A percentile compares a stretch with the other conserved stretches of the same genome.
Conservation (phyloP, 1,284 basidiomycete species). For the Apiotrichum montevideense region DNA sequence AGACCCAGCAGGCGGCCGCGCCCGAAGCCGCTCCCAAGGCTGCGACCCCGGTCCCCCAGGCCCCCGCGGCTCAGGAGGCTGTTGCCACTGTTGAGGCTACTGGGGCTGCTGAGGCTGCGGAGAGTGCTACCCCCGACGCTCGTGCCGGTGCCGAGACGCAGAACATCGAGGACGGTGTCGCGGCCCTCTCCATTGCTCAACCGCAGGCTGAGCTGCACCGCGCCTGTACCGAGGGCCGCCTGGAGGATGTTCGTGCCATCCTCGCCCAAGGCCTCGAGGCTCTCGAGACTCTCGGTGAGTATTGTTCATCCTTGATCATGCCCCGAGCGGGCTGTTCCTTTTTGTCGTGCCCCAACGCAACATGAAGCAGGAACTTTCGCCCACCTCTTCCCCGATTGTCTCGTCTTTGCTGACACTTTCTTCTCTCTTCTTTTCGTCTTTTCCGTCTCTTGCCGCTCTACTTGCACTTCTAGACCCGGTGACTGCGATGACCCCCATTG, state of each 20-base stretch:
- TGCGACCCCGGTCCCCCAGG: background rate
- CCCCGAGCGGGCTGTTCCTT: background rate
- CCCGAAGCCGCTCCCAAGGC: slow-evolving; percentile 1
- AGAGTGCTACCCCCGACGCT: background rate
- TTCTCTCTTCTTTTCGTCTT: background rate
- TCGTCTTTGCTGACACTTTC: background rate
- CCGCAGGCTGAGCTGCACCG: slow-evolving; percentile 30
- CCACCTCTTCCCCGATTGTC: too few relatives aligned
- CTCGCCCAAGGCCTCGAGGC: slow-evolving; percentile 32
- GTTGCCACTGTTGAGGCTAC: background rate
- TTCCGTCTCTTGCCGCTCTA: too few relatives aligned
- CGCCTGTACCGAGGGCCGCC: slow-evolving; percentile 37
- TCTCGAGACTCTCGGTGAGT: slow-evolving; percentile 43
- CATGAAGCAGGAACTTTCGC: too few relatives aligned
- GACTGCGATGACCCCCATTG: slow-evolving; percentile 46
- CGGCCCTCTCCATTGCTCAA: slow-evolving; percentile 9
- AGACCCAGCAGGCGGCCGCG: slow-evolving; percentile 1
- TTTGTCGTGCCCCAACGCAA: background rate
- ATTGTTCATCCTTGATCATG: background rate
- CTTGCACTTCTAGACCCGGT: slow-evolving; percentile 24
- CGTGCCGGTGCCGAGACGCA: background rate
- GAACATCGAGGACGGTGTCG: slow-evolving; percentile 12
- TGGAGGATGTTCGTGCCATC: slow-evolving; percentile 36
- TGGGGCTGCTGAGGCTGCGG: background rate
- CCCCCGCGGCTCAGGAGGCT: background rate